Conservation (phyloP, 2,329 filamentous ascomycete species). For the Aureobasidium sp. region DNA sequence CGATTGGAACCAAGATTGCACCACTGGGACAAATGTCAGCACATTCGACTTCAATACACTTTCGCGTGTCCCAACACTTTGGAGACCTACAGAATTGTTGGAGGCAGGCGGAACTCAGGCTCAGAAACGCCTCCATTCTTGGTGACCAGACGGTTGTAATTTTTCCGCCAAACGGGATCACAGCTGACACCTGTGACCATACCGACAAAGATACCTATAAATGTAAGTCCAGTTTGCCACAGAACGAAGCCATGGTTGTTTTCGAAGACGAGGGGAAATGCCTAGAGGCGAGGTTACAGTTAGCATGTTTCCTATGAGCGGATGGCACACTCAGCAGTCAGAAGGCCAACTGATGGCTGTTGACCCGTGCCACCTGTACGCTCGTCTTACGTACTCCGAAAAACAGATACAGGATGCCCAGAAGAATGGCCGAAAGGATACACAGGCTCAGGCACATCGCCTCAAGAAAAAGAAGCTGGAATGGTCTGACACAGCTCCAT, state of each 20-base stretch:
- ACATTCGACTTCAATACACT: constrained; percentile 11
- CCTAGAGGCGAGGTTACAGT: constrained; percentile 52
- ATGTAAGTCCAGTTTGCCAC: constrained; percentile 72
- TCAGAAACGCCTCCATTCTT: constrained; percentile 54
- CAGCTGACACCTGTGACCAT: constrained; percentile 56
- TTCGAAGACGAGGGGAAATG: constrained; percentile 61
- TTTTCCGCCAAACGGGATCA: constrained; percentile 57
- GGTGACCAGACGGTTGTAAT: constrained; percentile 47
- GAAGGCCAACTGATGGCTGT: too few relatives aligned
- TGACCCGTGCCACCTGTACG: not conserved
- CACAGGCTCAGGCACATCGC: constrained; percentile 81
- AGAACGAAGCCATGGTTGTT: constrained; percentile 66
- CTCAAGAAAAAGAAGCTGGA: constrained; percentile 70
- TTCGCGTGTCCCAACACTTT: not conserved
- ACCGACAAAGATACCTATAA: constrained; percentile 61
- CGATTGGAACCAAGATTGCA: constrained; percentile 67
- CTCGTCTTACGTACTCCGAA: constrained; percentile 50
- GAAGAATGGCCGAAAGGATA: constrained; percentile 71
- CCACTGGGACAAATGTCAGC: constrained; percentile 45
- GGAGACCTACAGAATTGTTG: constrained; percentile 37
- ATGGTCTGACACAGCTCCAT: constrained; percentile 53
- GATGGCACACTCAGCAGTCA: too few relatives aligned
- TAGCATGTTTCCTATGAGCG: not conserved
- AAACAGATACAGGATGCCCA: constrained; percentile 83
- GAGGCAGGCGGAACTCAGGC: constrained; percentile 78